A percentile compares a stretch with the other conserved stretches of the same genome.
phyloP scores from a whole-genome alignment of 2,329 filamentous ascomycete genomes.

The Penicillium sp. region DNA sequence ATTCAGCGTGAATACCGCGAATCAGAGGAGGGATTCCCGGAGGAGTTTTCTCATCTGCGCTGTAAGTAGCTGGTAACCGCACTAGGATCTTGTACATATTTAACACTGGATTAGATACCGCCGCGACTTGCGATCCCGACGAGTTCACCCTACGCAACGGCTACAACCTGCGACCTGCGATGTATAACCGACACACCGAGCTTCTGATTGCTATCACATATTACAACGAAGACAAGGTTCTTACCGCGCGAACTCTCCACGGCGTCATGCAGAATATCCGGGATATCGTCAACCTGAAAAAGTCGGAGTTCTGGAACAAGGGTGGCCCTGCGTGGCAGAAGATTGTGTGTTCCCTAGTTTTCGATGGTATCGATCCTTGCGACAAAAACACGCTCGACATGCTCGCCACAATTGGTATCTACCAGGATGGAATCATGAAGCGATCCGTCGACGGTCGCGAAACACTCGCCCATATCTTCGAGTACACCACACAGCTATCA shows the following conservation, averaged over 20 bases:
- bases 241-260: constrained; percentile 88
- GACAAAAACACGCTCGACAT: constrained; percentile 94
- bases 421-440: constrained; percentile 98
- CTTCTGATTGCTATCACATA: constrained; percentile 96
- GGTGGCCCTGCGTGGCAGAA: constrained; percentile 98
- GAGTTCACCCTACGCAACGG: constrained; percentile 98
- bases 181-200: constrained; percentile 99
- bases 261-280: constrained; percentile 98
- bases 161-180: constrained; percentile 94
- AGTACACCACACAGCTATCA: constrained; percentile 95
- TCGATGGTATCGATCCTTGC: constrained; percentile 95
- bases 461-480: constrained; percentile 93
- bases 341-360: constrained; percentile 93
- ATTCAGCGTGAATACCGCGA: constrained; percentile 89
- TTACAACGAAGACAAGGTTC: constrained; percentile 98
- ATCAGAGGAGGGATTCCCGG: constrained; percentile 78
- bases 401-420: constrained; percentile 90
- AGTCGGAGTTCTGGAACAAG: constrained; percentile 99
- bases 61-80: constrained; percentile 54
- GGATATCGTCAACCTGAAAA: constrained; percentile 97
- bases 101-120: constrained; percentile 66
- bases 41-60: constrained; percentile 97
- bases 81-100: not conserved
- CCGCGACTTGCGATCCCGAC: constrained; percentile 95
- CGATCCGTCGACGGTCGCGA: constrained; percentile 95